Evolutionary conservation across 352 stramenopile species (phyloP), one percentile per base, ranked within the genome.

Genomic region (Globisporangium viniferum): DNA sequence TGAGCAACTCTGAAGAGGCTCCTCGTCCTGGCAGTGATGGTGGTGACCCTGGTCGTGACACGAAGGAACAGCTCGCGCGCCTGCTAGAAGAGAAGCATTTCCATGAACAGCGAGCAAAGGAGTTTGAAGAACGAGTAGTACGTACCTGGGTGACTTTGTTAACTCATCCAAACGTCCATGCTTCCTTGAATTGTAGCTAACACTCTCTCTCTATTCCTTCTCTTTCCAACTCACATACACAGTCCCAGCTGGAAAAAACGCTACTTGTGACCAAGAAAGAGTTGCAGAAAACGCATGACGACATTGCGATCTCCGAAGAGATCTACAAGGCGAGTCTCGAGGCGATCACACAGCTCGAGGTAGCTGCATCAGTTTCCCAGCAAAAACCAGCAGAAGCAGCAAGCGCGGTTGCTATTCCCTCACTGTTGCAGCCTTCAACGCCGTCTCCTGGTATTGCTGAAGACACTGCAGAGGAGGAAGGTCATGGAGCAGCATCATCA

Each of bases 321-420:
- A 86, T 90, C 36, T 84, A 88, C 66, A 90, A 88, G 65, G 81
- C 81, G n/a, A 88, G 76, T 59, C 62, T 90, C 29, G 81, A 90
- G 71, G 82, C 78, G 3, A 90, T 90, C 56, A 75, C 74, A 9
- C 73, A 81, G 18, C 69, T 90, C 7, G 79, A 90, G 67, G 70
- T 74, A 2, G 62, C 59, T 10, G 56, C 36, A 22, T 49, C 14
- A 44, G 36, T 44, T 15, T 44, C 9, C 12, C 36, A 44, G 36
- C 36, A 18, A 12, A 44, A 44, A 18, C 33, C 3, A 27, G 4
- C 9, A 56, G 49, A 2, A 33, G 18, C 9, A 24, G 8, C 9
- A 56, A 31, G n/a, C 49, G 49, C 9, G 3, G n/a, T 7, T 20
- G 6, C 22, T 10, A 56, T 56, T 33, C 49, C 49, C 7, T 29